Evolutionary conservation across 495 filamentous ascomycete genomes (phyloP).

Genomic region (Xylaria scruposa): DNA sequence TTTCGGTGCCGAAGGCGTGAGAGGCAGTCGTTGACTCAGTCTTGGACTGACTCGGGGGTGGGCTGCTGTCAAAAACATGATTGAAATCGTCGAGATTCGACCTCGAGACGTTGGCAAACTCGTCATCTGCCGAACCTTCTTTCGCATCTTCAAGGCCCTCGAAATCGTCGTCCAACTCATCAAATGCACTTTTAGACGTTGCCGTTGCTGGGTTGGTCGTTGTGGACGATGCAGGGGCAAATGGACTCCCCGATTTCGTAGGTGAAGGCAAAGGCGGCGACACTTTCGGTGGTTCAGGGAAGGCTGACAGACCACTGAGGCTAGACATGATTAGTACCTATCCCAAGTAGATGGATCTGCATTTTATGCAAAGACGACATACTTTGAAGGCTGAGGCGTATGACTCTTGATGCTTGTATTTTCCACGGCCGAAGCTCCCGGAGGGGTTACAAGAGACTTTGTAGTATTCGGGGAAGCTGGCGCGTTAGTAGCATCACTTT

Average conservation of each 20-base stretch:
- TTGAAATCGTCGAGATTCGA: slow-evolving; percentile 71
- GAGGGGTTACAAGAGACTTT: slow-evolving; percentile 32
- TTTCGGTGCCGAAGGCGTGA: slow-evolving; percentile 52
- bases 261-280: slow-evolving; percentile 35
- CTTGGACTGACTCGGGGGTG: slow-evolving; percentile 60
- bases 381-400: slow-evolving; percentile 39
- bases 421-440: slow-evolving; percentile 34
- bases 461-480: slow-evolving; percentile 42
- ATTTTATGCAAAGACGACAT: slow-evolving; percentile 28
- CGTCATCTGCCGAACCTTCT: slow-evolving; percentile 88
- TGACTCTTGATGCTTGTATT: slow-evolving; percentile 27
- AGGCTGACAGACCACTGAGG: slow-evolving; percentile 36
- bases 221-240: slow-evolving; percentile 38
- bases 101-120: slow-evolving; percentile 71
- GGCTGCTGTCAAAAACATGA: slow-evolving; percentile 66
- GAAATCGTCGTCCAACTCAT: slow-evolving; percentile 91
- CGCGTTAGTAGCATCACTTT: slow-evolving; percentile 33
- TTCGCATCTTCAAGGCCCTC: slow-evolving; percentile 87
- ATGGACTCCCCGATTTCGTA: slow-evolving; percentile 33
- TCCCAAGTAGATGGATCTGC: not conserved
- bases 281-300: slow-evolving; percentile 40
- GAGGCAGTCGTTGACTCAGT: slow-evolving; percentile 50
- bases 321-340: slow-evolving; percentile 27
- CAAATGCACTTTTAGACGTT: slow-evolving; percentile 56
- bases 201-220: slow-evolving; percentile 36